Evolutionary conservation across 179 eudicot species (phyloP), one percentile per base, ranked within the genome.

Genomic region (Nepenthes alata): DNA sequence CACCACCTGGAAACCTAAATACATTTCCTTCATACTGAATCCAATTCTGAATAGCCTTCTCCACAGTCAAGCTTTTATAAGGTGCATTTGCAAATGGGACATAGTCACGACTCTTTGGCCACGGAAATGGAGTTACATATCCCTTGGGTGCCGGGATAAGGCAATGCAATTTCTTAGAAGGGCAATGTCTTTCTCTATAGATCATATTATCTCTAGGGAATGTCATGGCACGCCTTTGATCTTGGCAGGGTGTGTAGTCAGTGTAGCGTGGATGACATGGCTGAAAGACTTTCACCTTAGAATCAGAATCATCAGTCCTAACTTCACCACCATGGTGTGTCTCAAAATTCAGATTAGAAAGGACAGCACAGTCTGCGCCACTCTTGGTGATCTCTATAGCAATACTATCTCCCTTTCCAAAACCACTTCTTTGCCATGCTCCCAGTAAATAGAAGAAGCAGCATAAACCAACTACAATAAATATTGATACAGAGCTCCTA

Each of bases 31-130:
- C 89, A 49, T 84, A 86, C 35, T 86, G 95, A 62, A 86, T 75
- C 95, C 95, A 86, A 38, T 86, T 86, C 66, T 86, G 95, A 66
- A 86, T 81, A 60, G 95, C 95, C 79, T 86, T 86, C 79, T 86
- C 89, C 47, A 86, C 95, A 0, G 95, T 86, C 74, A 86, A 71
- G 59, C 85, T 85, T 74, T 86, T 86, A 55, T 86, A 86, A 14
- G 95, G 95, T 14, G 87, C 95, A 78, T 86, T 86, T 7, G 89
- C 95, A 77, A 60, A 85, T 5, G 93, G 93, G 7, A 85, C 93
- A 68, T 83, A 85, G 47, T 85, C 93, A 58, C 89, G 87, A 61
- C 95, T 86, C 76, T 84, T 86, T 25, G 95, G 95, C 95, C 95
- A 86, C 2, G 82, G 64, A 65, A 86, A 86, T 2, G 95, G 95